A percentile compares a stretch with the other conserved stretches of the same genome.
These are phyloP conservation scores for Suzukiozyma palmioleophila DNA, from an alignment of 1,139 yeast genomes.

Conservation along the genomic window DNA sequence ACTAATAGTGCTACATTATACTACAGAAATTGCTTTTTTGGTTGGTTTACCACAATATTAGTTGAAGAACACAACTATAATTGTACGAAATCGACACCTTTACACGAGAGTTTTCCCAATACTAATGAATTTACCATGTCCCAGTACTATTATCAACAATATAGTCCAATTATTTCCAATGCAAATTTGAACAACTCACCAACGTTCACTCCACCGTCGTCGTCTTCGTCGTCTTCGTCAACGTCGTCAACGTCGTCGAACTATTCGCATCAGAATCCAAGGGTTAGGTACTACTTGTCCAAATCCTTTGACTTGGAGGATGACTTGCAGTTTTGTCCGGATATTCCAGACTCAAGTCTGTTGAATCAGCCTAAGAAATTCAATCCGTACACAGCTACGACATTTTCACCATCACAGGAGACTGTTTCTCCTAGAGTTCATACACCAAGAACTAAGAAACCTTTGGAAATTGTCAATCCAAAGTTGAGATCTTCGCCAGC, in stretches of 20 bases:
- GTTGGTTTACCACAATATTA: too few species aligned
- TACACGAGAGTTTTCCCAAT: neutral
- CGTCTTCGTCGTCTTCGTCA: slow-evolving; percentile 11
- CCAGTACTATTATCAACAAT: slow-evolving; percentile 34
- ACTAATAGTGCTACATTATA: too few species aligned
- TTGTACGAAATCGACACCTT: neutral
- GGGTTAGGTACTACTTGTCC: slow-evolving; percentile 45
- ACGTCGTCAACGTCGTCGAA: slow-evolving; percentile 16
- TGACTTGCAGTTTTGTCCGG: slow-evolving; percentile 65
- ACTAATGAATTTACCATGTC: slow-evolving; percentile 17
- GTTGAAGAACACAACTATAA: neutral
- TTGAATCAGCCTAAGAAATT: slow-evolving; percentile 32
- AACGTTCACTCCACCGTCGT: slow-evolving; percentile 9
- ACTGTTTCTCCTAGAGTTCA: slow-evolving; percentile 33
- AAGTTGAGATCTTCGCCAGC: slow-evolving; percentile 63
- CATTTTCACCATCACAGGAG: slow-evolving; percentile 43
- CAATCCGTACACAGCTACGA: slow-evolving; percentile 57
- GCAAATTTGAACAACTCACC: slow-evolving; percentile 8
- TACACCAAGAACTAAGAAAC: slow-evolving; percentile 58
- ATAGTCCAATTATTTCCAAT: slow-evolving; percentile 29
- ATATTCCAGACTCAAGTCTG: slow-evolving; percentile 29
- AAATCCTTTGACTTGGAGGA: slow-evolving; percentile 64
- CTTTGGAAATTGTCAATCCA: slow-evolving; percentile 76
- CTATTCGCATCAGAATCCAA: slow-evolving; percentile 39
- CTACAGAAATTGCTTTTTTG: too few species aligned